Base-by-base conservation (phyloP, 176 grass and related monocot genomes). In the Avena atlantica region DNA sequence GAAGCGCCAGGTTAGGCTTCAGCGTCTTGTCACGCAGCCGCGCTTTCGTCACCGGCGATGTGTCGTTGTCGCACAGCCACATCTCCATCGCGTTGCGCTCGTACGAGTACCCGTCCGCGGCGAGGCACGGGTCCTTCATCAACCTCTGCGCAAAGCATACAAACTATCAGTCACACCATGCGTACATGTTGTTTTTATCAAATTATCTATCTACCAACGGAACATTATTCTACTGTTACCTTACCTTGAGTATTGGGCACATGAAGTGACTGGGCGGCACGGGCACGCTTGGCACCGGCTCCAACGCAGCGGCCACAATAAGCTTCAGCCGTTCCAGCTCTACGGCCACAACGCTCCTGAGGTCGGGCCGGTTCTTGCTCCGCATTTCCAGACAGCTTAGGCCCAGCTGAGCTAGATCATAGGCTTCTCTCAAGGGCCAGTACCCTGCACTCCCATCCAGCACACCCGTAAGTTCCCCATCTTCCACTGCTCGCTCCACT, bases 191-290 rank as follows among this genome's bases (percentile, higher is more conserved):
- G 58, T 10, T 21, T 61, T 23, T 12, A 64, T n/a, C 61, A 64
- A 64, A 64, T n/a, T 9, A 45, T 67, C 51, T 14, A 25, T 20
- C 16, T 40, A 42, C 20, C 16, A 68, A 69, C 24, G 23, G 10
- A 34, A 69, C 31, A 44, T 17, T 9, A n/a, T 9, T 44, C 36
- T 70, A n/a, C 9, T 44, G 68, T 64, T 23, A 10, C 19, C 8
- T 67, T 87, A 97, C 94, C 92, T 97, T 84, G 68, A 92, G 88
- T 88, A 92, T 90, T 53, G 92, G 94, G 68, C 94, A 97, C 0
- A 94, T 85, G 74, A 97, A 97, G 80, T 97, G 90, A 62, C 57
- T 88, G 14, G 90, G 94, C 65, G 94, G 83, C 64, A 58, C 82
- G 36, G 27, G 47, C 70, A 76, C 55, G 58, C 48, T 50, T 82